Percentiles rank a stretch among this genome's conserved stretches.
These are phyloP conservation scores for Cyamopsis tetragonoloba DNA, from an alignment of 306 rosid genomes.

Conservation along the genomic window DNA sequence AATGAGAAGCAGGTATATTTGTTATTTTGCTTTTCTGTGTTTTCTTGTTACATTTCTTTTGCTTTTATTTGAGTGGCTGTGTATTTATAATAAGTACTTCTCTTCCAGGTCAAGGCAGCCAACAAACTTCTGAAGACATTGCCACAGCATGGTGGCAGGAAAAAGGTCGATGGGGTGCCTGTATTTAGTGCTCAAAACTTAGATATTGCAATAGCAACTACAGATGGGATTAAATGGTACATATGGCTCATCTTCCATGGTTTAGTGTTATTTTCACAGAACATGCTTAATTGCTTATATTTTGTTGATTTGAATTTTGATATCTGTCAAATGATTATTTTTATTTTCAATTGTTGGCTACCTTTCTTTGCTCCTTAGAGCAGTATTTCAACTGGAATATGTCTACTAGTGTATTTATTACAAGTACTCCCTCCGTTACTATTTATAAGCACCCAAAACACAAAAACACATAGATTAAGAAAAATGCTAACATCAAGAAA, in stretches of 20 bases:
- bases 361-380: neutral
- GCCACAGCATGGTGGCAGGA: conserved; percentile 48
- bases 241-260: conserved; percentile 26
- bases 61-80: conserved; percentile 7
- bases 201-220: conserved; percentile 92
- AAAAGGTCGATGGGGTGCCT: conserved; percentile 90
- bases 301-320: conserved; percentile 3
- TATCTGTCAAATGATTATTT: conserved; percentile 4
- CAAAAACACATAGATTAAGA: too few species aligned
- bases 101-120: conserved; percentile 81
- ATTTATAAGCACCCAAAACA: too few species aligned
- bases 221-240: conserved; percentile 85
- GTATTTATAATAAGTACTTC: conserved; percentile 6
- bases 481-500: too few species aligned
- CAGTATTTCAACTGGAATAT: conserved; percentile 12
- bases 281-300: neutral
- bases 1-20: conserved; percentile 91
- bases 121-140: conserved; percentile 73
- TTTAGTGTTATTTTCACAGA: neutral
- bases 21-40: too few species aligned
- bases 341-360: conserved; percentile 16
- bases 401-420: conserved; percentile 7
- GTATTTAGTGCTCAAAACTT: conserved; percentile 93
- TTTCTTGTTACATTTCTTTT: conserved; percentile 2
- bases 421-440: too few species aligned